Conservation (phyloP, 2,329 filamentous ascomycete genomes). For the Chaetomium sp. region DNA sequence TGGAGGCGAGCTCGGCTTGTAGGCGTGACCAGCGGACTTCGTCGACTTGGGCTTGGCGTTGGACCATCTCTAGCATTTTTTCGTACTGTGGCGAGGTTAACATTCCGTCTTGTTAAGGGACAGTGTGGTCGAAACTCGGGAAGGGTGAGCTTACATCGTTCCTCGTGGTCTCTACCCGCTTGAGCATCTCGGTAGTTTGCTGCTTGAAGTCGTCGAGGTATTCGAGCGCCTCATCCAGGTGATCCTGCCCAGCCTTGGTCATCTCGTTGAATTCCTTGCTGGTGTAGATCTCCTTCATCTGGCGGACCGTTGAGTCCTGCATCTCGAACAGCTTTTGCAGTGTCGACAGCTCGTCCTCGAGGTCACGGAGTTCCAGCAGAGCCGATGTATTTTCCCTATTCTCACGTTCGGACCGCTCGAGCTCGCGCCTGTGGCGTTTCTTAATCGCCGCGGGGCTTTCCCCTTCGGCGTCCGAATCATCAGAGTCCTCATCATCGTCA, state of each 20-base stretch:
- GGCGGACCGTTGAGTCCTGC: constrained; percentile 44
- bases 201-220: constrained; percentile 49
- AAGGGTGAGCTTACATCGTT: constrained; percentile 42
- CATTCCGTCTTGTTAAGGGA: not conserved
- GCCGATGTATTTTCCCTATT: constrained; percentile 59
- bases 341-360: constrained; percentile 57
- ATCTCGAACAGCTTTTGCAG: constrained; percentile 51
- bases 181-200: constrained; percentile 50
- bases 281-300: constrained; percentile 40
- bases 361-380: constrained; percentile 55
- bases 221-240: constrained; percentile 46
- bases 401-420: constrained; percentile 43
- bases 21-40: constrained; percentile 57
- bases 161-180: constrained; percentile 50
- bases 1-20: constrained; percentile 56
- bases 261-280: constrained; percentile 35
- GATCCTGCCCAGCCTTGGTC: constrained; percentile 43
- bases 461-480: constrained; percentile 24
- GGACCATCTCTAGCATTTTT: constrained; percentile 60
- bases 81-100: constrained; percentile 41
- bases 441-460: constrained; percentile 39
- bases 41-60: constrained; percentile 60
- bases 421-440: constrained; percentile 35
- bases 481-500: constrained; percentile 31
- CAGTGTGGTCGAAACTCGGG: not conserved